A percentile compares a stretch with the other conserved stretches of the same genome.
Conservation (phyloP, 768 basidiomycete species). For the Xanthoconium stramineum region DNA sequence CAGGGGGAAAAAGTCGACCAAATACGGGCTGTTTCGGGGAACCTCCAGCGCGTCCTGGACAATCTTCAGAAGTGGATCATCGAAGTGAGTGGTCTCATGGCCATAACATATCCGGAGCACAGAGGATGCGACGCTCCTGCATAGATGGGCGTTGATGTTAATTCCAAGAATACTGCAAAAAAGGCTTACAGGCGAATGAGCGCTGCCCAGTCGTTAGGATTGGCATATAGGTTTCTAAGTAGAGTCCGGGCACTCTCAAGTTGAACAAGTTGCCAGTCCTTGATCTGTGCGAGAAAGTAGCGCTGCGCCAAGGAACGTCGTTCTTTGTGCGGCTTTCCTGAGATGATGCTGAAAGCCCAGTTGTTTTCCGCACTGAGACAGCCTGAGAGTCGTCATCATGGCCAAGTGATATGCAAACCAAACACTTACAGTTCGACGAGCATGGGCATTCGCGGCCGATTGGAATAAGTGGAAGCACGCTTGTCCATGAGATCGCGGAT, state of each 20-base stretch:
- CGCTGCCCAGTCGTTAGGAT: not conserved
- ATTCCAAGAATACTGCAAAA: not conserved
- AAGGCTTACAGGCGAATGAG: slow-evolving; percentile 5
- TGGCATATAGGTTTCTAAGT: not conserved
- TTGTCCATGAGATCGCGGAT: slow-evolving; percentile 4
- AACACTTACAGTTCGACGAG: slow-evolving; percentile 1
- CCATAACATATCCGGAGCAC: slow-evolving; percentile 5
- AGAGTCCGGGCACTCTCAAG: slow-evolving; percentile 4
- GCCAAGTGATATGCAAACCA: not conserved
- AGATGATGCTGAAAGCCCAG: not conserved
- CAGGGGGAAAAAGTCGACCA: slow-evolving; percentile 9
- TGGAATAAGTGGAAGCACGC: slow-evolving; percentile 1
- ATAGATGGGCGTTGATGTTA: not conserved
- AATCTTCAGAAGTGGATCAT: slow-evolving; percentile 5
- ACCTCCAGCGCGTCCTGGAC: slow-evolving; percentile 1
- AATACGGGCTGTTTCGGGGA: not conserved
- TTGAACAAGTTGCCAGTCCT: slow-evolving; percentile 14
- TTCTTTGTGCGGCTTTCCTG: slow-evolving; percentile 9
- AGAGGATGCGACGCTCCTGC: slow-evolving; percentile 1
- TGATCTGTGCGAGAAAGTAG: slow-evolving; percentile 10
- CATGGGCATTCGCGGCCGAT: slow-evolving; percentile 2
- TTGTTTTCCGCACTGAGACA: not conserved
- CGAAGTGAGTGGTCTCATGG: not conserved
- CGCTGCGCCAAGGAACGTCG: slow-evolving; percentile 9
- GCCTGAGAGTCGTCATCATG: not conserved